Base-by-base conservation (phyloP, 495 filamentous ascomycete genomes). In the Aspergillus kassunensis region DNA sequence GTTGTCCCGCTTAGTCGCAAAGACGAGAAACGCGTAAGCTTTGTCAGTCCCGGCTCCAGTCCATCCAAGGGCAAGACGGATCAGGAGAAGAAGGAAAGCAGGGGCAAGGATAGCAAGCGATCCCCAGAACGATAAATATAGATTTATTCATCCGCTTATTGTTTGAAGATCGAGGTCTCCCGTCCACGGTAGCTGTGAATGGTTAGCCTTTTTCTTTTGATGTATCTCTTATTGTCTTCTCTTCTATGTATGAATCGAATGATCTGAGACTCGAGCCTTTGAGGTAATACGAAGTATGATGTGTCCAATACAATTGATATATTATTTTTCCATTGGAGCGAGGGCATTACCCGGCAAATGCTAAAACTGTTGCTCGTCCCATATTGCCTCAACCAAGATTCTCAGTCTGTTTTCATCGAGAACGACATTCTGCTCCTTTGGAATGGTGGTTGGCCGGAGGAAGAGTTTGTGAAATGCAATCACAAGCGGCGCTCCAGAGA, bases 1-100 rank as follows among this genome's bases (percentile, higher is more conserved):
- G 81, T 71, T 29, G 75, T 75, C 33, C 76, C 72, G 36, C 68
- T 76, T 39, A 63, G 66, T 13, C 58, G 63, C 12, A 64, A 67
- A 20, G 71, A 74, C 13, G 71, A 77, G 40, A 68, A 73, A 39
- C 79, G 70, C 18, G 72, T 78, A 34, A 74, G 65, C 44, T 77
- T 78, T 56, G 72, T 71, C 12, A 77, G 64, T 54, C 70, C 77
- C 3, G 62, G 65, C 30, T 53, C 52, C 23, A 64, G 64, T 31
- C 52, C 44, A 8, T 49, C 56, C 37, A 63, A 68, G 42, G 44
- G 47, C 20, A 65, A 66, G 46, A 62, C 60, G 51, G 54, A 63
- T 11, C n/a, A n/a, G n/a, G n/a, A n/a, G n/a, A n/a, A n/a, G n/a
- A n/a, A n/a, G n/a, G n/a, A n/a, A n/a, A n/a, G n/a, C n/a, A n/a